A percentile compares a stretch with the other conserved stretches of the same genome.
Conservation (phyloP, 1,284 basidiomycete species). For the Malassezia psittaci region DNA sequence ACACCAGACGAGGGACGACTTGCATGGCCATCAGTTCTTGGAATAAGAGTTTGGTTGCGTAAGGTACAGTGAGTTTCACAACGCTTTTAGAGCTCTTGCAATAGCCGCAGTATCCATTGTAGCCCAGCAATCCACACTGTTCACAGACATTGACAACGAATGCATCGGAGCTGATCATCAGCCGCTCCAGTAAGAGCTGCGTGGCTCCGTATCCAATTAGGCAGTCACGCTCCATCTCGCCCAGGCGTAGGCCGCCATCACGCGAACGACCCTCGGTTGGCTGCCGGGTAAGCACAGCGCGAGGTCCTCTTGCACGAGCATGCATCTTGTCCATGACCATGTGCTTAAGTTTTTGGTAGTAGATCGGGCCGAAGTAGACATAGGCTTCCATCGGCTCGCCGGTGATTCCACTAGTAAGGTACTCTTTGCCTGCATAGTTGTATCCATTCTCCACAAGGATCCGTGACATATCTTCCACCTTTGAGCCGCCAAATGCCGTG, state of each 20-base stretch:
- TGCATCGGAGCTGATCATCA: conserved; percentile 84
- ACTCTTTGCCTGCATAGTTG: conserved; percentile 94
- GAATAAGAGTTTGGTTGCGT: conserved; percentile 91
- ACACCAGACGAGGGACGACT: conserved; percentile 49
- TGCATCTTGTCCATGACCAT: conserved; percentile 99
- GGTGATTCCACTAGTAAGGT: conserved; percentile 93
- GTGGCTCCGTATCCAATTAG: conserved; percentile 58
- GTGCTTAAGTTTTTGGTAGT: conserved; percentile 61
- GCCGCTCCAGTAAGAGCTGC: conserved; percentile 82
- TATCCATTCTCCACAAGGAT: conserved; percentile 92
- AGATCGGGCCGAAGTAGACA: conserved; percentile 96
- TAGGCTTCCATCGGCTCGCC: conserved; percentile 92
- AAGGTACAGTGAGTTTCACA: conserved; percentile 92
- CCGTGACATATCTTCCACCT: conserved; percentile 97
- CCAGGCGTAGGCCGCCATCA: conserved; percentile 89
- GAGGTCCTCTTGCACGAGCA: conserved; percentile 71
- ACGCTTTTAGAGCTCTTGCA: conserved; percentile 95
- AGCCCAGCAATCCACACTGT: conserved; percentile 82
- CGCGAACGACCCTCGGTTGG: conserved; percentile 96
- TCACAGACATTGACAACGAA: conserved; percentile 96
- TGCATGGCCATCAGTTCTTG: conserved; percentile 67
- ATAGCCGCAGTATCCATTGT: conserved; percentile 53
- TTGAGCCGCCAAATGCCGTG: conserved; percentile 89
- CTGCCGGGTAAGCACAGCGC: conserved; percentile 90
- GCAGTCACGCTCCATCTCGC: conserved; percentile 97